Evolutionary conservation across 495 filamentous ascomycete species (phyloP), one percentile per base, ranked within the genome.

Genomic region (Chaetomium tenue): DNA sequence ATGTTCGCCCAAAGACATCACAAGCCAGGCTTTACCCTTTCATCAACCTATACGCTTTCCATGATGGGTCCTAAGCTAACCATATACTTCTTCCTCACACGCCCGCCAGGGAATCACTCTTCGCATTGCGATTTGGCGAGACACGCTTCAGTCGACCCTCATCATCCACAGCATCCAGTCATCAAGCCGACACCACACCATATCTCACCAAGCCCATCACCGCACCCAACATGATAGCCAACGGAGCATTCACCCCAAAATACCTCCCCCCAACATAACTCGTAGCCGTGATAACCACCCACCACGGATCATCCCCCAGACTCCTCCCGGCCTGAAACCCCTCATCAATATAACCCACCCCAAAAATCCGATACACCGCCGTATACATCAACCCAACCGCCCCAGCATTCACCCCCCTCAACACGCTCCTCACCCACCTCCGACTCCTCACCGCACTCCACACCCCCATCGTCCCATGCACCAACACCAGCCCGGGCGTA

Each of bases 381-480:
- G 90, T 92, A 67, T 89, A 95, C 6, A 93, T 88, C 65, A 93
- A 65, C 0, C 91, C 91, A 0, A 93, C 88, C 0, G 91, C 91
- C 0, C 84, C 81, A 0, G 91, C 90, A 73, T 92, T 92, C 11
- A 92, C 73, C 0, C 91, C 91, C 15, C 89, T 71, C 60, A 93
- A 67, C 15, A 83, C 71, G 15, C 82, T 77, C 56, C 81, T 79
- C 13, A 92, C 83, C 71, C 76, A 83, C 11, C 78, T 76, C 57
- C 75, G 75, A 16, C 71, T 79, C 6, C 89, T 75, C 30, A 90
- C 64, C 5, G 81, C 80, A 2, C 79, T 76, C 91, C 91, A 95
- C 9, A 93, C 70, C 4, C 86, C 84, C 81, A 90, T 86, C 15
- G 88, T 80, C 3, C 88, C 88, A 25, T 89, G 80, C 13, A 86